Conservation (phyloP, 2,329 filamentous ascomycete genomes). For the Rutstroemia sp. region DNA sequence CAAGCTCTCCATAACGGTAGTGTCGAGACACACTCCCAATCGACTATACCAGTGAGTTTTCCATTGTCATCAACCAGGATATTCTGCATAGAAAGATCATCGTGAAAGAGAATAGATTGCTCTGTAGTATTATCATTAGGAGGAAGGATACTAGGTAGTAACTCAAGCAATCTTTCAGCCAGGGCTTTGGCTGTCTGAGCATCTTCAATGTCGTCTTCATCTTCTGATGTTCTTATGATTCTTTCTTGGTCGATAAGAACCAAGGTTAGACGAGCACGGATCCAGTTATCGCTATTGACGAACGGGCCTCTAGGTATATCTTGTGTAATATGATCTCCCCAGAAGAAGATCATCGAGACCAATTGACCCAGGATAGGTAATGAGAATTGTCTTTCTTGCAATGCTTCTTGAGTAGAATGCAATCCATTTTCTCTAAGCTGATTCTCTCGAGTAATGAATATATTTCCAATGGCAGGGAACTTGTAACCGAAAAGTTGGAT, state of each 20-base stretch:
- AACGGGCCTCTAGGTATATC: slow-evolving; percentile 5
- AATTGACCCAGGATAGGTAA: background rate
- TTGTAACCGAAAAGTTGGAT: slow-evolving; percentile 22
- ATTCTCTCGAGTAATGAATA: background rate
- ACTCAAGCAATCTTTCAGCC: slow-evolving; percentile 25
- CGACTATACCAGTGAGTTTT: slow-evolving; percentile 32
- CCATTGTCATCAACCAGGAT: slow-evolving; percentile 34
- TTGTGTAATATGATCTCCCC: slow-evolving; percentile 3
- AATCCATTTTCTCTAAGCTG: background rate
- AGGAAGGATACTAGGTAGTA: slow-evolving; percentile 31
- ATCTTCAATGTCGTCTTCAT: slow-evolving; percentile 28
- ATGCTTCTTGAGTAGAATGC: background rate
- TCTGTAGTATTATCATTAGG: slow-evolving; percentile 19
- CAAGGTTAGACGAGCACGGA: background rate
- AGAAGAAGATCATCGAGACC: background rate
- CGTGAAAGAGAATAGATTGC: slow-evolving; percentile 31
- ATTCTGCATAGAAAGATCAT: slow-evolving; percentile 34
- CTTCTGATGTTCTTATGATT: background rate
- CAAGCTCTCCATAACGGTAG: slow-evolving; percentile 34
- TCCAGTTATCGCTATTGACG: slow-evolving; percentile 3
- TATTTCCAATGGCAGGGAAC: background rate
- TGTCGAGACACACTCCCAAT: slow-evolving; percentile 38
- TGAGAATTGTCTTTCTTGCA: background rate
- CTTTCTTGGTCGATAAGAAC: too few relatives aligned
- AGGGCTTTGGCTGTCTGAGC: slow-evolving; percentile 24